Conservation (phyloP, 441 rosid species). For the Hura crepitans region DNA sequence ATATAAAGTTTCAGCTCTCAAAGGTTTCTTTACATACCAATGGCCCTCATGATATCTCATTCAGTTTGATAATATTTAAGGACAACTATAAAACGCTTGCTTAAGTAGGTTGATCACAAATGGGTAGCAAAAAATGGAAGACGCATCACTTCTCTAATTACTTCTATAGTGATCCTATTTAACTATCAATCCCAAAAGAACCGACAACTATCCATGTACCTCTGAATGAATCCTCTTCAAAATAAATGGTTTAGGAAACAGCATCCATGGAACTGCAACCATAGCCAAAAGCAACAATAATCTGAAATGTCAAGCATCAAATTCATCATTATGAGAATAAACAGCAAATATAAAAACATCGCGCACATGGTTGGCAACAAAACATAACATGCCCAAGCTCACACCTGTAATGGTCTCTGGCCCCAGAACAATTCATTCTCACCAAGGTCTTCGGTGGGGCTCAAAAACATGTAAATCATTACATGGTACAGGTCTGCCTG, state of each 20-base stretch:
- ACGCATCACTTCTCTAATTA: neutral
- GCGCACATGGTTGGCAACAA: slow-evolving; percentile 3
- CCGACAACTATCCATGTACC: slow-evolving; percentile 39
- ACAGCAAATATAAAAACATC: slow-evolving; percentile 13
- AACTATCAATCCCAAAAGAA: neutral
- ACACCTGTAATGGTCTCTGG: slow-evolving; percentile 86
- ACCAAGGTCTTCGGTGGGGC: slow-evolving; percentile 87
- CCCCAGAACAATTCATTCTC: slow-evolving; percentile 94
- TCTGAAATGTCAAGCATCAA: slow-evolving; percentile 49
- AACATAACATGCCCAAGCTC: slow-evolving; percentile 20
- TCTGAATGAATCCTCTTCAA: slow-evolving; percentile 81
- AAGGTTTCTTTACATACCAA: neutral
- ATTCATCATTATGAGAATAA: slow-evolving; percentile 20
- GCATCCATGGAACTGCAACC: slow-evolving; percentile 98
- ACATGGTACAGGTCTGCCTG: slow-evolving; percentile 98
- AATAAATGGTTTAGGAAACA: slow-evolving; percentile 93
- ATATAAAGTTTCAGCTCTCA: neutral
- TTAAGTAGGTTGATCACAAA: neutral
- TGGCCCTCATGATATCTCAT: neutral
- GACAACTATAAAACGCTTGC: neutral
- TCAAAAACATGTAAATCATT: slow-evolving; percentile 97
- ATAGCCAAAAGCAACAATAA: slow-evolving; percentile 77
- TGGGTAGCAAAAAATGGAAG: neutral
- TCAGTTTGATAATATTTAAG: neutral
- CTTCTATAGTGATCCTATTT: neutral